Evolutionary conservation across 2,329 filamentous ascomycete genomes (phyloP), one percentile per base, ranked within the genome.

Genomic region (Fusarium tanahbumbuense): DNA sequence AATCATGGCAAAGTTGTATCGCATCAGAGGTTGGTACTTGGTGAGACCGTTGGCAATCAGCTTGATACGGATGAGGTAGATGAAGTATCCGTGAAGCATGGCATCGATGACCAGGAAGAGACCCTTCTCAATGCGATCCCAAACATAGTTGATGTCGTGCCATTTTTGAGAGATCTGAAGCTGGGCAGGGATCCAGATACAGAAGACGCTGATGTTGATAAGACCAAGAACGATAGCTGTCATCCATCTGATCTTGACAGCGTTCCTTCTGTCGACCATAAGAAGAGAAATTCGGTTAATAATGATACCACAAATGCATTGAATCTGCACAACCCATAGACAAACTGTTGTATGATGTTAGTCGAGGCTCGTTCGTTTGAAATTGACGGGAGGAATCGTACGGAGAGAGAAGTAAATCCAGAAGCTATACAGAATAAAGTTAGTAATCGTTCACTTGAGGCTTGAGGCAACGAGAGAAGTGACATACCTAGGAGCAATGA

Each of bases 1-100:
- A 25, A 77, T 71, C 70, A 77, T 75, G 12, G 37, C 23, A 8
- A 77, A 27, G 15, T 77, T 77, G 53, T 76, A 76, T 22, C 76
- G 76, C 27, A 84, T 79, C 18, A 86, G 77, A n/a, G 78, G 75
- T 58, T 80, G 79, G 67, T 86, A 86, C 68, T 86, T 86, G 7
- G 79, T 79, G 2, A 86, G 77, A 8, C 84, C 84, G 40, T 83
- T 81, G 34, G 78, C 48, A 22, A 72, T 70, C 16, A 67, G 34
- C 56, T 70, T 85, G 56, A 85, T 84, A 62, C 84, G 83, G 71
- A 84, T 81, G 2, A 85, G 75, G n/a, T 83, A 78, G 20, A 73
- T 58, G 10, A 64, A 71, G 56, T 76, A 73, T 3, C 70, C 55
- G 65, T 85, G 82, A 11, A 83, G 76, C 7, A 54, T n/a, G 4